Conservation (phyloP, 805 yeast genomes). For the Nakazawaea molendinolei region DNA sequence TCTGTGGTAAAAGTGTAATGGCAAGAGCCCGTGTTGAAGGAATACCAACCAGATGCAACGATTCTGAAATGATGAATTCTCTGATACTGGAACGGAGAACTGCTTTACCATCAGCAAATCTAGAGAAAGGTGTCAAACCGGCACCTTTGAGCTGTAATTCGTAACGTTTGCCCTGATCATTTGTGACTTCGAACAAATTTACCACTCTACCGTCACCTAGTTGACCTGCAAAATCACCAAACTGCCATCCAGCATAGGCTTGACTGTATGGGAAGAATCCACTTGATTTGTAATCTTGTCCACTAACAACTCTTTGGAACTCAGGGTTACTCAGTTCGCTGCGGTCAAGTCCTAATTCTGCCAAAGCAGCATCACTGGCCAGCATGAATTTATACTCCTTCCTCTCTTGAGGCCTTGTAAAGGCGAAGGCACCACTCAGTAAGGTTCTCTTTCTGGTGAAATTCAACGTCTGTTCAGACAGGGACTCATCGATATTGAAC, state of each 20-base stretch:
- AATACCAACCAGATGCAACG: conserved; percentile 70
- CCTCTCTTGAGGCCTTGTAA: conserved; percentile 60
- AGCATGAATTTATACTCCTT: conserved; percentile 46
- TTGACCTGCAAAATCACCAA: conserved; percentile 96
- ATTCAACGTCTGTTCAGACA: conserved; percentile 22
- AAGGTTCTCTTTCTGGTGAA: conserved; percentile 47
- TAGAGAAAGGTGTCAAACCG: conserved; percentile 84
- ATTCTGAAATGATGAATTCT: conserved; percentile 82
- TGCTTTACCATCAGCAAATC: conserved; percentile 97
- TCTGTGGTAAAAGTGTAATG: conserved; percentile 63
- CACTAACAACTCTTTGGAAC: conserved; percentile 54
- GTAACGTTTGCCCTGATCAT: conserved; percentile 35
- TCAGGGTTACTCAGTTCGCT: conserved; percentile 33
- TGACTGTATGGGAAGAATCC: conserved; percentile 74
- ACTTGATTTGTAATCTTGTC: conserved; percentile 30
- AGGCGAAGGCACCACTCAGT: conserved; percentile 63
- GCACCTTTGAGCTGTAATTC: conserved; percentile 88
- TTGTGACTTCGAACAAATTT: conserved; percentile 66
- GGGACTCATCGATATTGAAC: conserved; percentile 18
- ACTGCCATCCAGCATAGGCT: conserved; percentile 94
- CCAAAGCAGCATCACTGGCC: conserved; percentile 53
- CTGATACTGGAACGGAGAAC: conserved; percentile 82
- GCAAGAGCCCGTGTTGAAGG: conserved; percentile 85
- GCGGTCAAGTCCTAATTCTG: conserved; percentile 49
- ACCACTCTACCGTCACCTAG: conserved; percentile 93